phyloP scores from a whole-genome alignment of 2,329 filamentous ascomycete species.

The Trichocomaceae sp. region DNA sequence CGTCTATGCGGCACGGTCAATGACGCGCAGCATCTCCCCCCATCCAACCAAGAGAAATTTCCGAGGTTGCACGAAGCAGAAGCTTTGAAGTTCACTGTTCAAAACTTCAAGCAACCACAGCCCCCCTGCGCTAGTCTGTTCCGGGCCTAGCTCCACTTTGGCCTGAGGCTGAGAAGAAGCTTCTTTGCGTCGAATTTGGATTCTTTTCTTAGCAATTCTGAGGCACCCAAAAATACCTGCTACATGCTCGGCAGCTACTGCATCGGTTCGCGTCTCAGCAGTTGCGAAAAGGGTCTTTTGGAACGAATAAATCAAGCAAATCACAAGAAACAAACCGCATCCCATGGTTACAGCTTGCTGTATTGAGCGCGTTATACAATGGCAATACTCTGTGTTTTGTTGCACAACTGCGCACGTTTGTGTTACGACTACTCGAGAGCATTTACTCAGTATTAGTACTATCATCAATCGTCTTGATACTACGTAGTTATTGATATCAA shows the following conservation, averaged over 20 bases:
- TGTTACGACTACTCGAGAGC: too few species aligned
- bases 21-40: background rate
- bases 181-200: too few species aligned
- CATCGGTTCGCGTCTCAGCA: conserved; percentile 1
- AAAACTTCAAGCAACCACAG: conserved; percentile 4
- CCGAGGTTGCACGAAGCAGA: background rate
- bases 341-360: background rate
- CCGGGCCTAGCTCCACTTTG: background rate
- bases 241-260: background rate
- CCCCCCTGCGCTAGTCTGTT: conserved; percentile 3
- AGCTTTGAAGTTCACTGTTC: too few species aligned
- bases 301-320: background rate
- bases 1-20: conserved; percentile 10
- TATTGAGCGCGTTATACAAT: background rate
- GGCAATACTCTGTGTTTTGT: background rate
- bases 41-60: background rate
- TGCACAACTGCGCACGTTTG: too few species aligned
- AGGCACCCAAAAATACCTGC: conserved; percentile 2
- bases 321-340: background rate
- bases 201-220: background rate
- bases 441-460: too few species aligned
- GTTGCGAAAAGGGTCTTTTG: background rate
- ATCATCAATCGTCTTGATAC: too few species aligned
- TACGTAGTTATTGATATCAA: too few species aligned
- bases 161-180: conserved; percentile 4